Evolutionary conservation across 2,329 filamentous ascomycete species (phyloP).

Genomic region (Aspergillus brasiliensis): DNA sequence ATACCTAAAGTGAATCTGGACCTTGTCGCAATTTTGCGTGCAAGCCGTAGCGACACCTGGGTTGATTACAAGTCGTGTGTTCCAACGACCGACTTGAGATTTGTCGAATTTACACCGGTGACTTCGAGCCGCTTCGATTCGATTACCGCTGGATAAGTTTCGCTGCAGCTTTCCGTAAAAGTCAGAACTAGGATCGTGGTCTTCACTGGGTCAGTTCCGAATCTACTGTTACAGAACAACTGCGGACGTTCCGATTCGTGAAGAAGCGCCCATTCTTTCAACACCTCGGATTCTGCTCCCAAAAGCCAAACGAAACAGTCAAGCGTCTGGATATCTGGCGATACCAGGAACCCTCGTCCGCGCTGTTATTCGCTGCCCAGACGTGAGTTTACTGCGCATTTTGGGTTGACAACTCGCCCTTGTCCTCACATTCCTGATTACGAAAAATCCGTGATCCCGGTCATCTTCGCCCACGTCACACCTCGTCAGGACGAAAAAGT

Average conservation of each 20-base stretch:
- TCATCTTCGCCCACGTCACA: slow-evolving; percentile 8
- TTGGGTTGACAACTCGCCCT: slow-evolving; percentile 4
- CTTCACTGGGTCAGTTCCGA: slow-evolving; percentile 1
- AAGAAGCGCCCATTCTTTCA: not conserved
- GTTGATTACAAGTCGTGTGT: not conserved
- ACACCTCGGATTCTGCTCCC: not conserved
- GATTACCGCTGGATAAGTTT: not conserved
- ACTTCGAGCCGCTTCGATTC: not conserved
- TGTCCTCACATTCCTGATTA: slow-evolving; percentile 19
- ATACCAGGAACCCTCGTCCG: not conserved
- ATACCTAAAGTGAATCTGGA: not conserved
- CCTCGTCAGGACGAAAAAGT: not conserved
- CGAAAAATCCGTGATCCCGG: slow-evolving; percentile 5
- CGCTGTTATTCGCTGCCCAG: not conserved
- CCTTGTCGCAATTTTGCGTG: not conserved
- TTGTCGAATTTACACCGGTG: slow-evolving; percentile 1
- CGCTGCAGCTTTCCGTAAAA: slow-evolving; percentile 16
- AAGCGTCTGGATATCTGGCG: not conserved
- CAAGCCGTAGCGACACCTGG: slow-evolving; percentile 1
- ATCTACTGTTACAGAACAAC: not conserved
- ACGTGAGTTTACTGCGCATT: not conserved
- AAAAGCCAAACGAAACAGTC: not conserved
- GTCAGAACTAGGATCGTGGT: slow-evolving; percentile 17
- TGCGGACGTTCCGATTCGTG: not conserved
- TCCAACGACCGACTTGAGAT: not conserved